Conservation (phyloP, 306 rosid genomes). For the Abrus pulchellus region DNA sequence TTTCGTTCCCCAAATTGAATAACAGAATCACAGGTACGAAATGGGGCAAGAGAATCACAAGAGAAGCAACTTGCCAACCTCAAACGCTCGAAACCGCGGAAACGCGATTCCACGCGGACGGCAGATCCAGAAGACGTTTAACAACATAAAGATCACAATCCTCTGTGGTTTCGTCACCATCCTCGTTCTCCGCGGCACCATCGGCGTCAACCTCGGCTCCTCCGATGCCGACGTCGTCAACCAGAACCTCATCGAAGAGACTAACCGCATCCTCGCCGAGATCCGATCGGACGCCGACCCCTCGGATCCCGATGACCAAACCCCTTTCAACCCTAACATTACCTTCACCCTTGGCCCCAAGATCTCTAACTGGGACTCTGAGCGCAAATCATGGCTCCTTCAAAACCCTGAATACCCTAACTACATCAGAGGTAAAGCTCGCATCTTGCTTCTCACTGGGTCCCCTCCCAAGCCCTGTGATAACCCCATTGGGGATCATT, state of each 20-base stretch:
- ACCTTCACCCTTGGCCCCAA: constrained; percentile 89
- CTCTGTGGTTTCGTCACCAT: constrained; percentile 97
- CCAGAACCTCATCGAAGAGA: constrained; percentile 80
- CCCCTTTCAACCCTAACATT: constrained; percentile 56
- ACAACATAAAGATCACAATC: constrained; percentile 89
- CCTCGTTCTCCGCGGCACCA: constrained; percentile 96
- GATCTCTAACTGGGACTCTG: constrained; percentile 74
- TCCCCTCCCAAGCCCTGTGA: constrained; percentile 98
- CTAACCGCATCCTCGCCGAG: constrained; percentile 91
- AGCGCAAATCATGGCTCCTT: constrained; percentile 69
- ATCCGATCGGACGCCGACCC: constrained; percentile 92
- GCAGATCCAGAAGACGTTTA: constrained; percentile 89
- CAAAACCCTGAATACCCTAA: constrained; percentile 80
- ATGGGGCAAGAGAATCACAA: constrained; percentile 78
- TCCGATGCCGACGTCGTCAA: constrained; percentile 77
- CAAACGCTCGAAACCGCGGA: constrained; percentile 48
- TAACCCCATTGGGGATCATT: constrained; percentile 95
- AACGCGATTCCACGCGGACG: constrained; percentile 71
- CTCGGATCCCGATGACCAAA: constrained; percentile 60
- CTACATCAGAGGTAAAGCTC: constrained; percentile 72
- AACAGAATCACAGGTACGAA: too few relatives aligned
- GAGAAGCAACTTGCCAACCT: constrained; percentile 55
- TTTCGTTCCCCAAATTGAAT: too few relatives aligned
- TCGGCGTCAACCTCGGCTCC: constrained; percentile 76
- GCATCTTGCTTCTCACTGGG: constrained; percentile 86